These are phyloP conservation scores for Lachancea fermentati DNA, from an alignment of 805 yeast species.

Conservation along the genomic window DNA sequence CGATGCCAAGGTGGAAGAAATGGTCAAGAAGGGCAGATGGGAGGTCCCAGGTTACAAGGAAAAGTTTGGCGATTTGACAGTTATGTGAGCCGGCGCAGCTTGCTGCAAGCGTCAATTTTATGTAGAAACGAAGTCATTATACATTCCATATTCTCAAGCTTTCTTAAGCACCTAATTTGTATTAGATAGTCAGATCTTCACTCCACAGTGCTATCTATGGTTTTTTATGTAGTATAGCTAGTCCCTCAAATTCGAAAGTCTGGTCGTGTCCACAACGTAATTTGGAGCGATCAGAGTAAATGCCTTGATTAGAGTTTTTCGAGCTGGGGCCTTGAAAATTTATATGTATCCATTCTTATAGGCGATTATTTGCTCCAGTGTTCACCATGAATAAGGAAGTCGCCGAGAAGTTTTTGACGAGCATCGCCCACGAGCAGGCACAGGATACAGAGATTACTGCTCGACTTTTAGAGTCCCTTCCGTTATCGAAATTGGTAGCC, in stretches of 20 bases:
- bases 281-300: too few species aligned
- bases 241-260: too few species aligned
- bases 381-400: conserved; percentile 30
- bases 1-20: conserved; percentile 89
- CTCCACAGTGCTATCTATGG: too few species aligned
- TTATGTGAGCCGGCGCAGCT: conserved; percentile 48
- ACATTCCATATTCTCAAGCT: conserved; percentile 8
- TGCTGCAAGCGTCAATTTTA: conserved; percentile 3
- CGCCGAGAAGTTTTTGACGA: conserved; percentile 35
- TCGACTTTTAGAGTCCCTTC: conserved; percentile 38
- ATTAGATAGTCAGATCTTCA: too few species aligned
- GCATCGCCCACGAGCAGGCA: conserved; percentile 43
- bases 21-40: conserved; percentile 97
- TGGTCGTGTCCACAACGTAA: too few species aligned
- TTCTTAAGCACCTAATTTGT: too few species aligned
- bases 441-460: conserved; percentile 49
- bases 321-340: neutral
- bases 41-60: conserved; percentile 97
- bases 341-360: too few species aligned
- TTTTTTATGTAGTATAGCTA: too few species aligned
- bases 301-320: too few species aligned
- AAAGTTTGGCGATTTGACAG: conserved; percentile 94
- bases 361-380: too few species aligned
- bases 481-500: conserved; percentile 62
- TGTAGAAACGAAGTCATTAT: conserved; percentile 10